Evolutionary conservation across 768 basidiomycete genomes (phyloP), one percentile per base, ranked within the genome.

Genomic region (Infundibulicybe gibba): DNA sequence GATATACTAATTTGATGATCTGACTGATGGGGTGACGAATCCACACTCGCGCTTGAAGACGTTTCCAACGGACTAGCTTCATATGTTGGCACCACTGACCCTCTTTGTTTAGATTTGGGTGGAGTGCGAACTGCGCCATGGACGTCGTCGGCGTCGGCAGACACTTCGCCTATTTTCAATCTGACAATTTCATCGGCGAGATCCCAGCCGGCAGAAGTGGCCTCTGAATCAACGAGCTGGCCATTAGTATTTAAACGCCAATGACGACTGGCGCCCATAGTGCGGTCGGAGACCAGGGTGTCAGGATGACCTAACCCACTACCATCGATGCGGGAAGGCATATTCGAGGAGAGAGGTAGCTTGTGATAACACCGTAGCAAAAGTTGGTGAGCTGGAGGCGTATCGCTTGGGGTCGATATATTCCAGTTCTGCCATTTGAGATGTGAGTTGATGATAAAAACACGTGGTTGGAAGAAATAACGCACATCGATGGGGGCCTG

Each of bases 21-120:
- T 51, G 81, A 76, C 38, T 76, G 66, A 45, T 83, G 79, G 15
- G 87, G 85, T 32, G 87, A 87, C 41, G 87, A 89, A 55, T 80
- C 83, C 41, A 81, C 70, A 60, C 87, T 89, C 44, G 80, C 74
- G 58, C 76, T 81, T 30, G 86, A 89, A 31, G 80, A 78, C 9
- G 84, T 80, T 60, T 89, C 87, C 42, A 89, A 70, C 34, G 85
- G 85, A 57, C 87, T 90, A 14, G 77, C 67, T 54, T 88, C 84
- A 20, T 72, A 75, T 51, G 81, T 69, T 54, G 82, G 81, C 35
- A 77, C 68, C 40, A 81, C 75, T 13, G 73, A 68, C 44, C 72
- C 50, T n/a, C 72, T 60, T 32, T 78, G 70, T 62, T 83, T 82
- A 41, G 81, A 74, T 62, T 85, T 83, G 41, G 84, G 83, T 5